Evolutionary conservation across 768 basidiomycete genomes (phyloP).

Genomic region (Panaeolus papilionaceus): DNA sequence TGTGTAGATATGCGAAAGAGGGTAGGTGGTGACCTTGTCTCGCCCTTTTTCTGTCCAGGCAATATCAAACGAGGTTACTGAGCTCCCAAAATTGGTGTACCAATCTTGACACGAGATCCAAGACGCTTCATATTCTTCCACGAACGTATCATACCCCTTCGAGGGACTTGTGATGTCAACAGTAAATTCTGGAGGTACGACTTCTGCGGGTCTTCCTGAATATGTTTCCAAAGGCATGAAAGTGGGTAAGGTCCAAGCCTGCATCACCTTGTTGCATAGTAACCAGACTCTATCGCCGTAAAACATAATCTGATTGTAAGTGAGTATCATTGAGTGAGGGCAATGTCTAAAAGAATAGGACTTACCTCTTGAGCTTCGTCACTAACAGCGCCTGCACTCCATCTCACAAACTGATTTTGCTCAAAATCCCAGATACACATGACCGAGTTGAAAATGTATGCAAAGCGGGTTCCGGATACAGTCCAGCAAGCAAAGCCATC

Average conservation of each 20-base stretch:
- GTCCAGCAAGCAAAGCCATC: not conserved
- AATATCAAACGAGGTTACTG: not conserved
- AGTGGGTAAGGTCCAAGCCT: not conserved
- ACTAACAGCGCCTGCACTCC: not conserved
- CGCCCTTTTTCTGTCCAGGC: not conserved
- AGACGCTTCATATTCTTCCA: not conserved
- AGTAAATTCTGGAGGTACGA: not conserved
- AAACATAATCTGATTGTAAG: not conserved
- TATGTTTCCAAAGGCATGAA: not conserved
- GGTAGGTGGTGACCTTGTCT: not conserved
- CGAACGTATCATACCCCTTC: not conserved
- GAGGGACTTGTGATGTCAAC: not conserved
- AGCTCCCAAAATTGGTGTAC: not conserved
- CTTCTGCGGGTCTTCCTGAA: not conserved
- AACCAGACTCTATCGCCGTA: conserved; percentile 1
- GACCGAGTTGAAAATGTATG: not conserved
- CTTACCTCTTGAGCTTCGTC: conserved; percentile 4
- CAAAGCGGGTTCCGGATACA: not conserved
- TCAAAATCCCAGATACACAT: not conserved
- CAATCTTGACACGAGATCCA: not conserved
- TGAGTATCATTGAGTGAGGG: not conserved
- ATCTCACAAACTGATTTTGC: not conserved
- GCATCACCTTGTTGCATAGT: not conserved
- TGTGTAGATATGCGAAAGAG: not conserved
- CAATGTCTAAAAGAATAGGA: not conserved